A percentile compares a stretch with the other conserved stretches of the same genome.
These are phyloP conservation scores for Salvia sclarea DNA, from an alignment of 305 asterid species.

Conservation along the genomic window DNA sequence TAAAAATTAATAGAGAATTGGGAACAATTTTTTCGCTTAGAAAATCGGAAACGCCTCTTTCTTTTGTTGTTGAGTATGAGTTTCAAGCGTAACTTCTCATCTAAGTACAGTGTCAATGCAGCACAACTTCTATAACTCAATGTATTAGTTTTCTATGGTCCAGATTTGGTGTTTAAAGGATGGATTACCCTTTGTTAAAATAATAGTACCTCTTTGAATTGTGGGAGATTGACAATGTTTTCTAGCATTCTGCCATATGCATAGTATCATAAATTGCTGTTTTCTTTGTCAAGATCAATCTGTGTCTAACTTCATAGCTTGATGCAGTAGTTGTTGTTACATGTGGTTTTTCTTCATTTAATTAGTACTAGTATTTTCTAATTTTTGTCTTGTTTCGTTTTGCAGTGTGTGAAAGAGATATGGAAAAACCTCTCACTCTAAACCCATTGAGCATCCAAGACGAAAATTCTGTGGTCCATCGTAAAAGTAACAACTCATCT, in stretches of 20 bases:
- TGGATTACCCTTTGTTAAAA: not conserved
- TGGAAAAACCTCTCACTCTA: constrained; percentile 59
- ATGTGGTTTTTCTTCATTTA: not conserved
- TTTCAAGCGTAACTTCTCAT: not conserved
- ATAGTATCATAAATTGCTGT: no score
- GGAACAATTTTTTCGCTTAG: not conserved
- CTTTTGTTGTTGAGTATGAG: not conserved
- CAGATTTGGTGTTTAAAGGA: not conserved
- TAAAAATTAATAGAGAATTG: not conserved
- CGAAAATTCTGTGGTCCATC: constrained; percentile 44
- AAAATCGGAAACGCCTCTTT: not conserved
- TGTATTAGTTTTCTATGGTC: not conserved
- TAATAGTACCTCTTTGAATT: not conserved
- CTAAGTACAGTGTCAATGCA: not conserved
- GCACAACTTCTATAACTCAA: no score
- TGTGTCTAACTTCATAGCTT: constrained; percentile 4
- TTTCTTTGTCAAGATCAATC: not conserved
- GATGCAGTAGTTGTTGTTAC: not conserved
- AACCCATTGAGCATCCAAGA: constrained; percentile 63
- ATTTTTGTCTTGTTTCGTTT: not conserved
- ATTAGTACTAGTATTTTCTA: no score
- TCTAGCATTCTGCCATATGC: not conserved
- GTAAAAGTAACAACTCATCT: constrained; percentile 51
- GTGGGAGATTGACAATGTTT: not conserved
- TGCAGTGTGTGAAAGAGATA: constrained; percentile 36